These are phyloP conservation scores for Epichloe gansuensis DNA, from an alignment of 2,329 filamentous ascomycete species.

Conservation along the genomic window DNA sequence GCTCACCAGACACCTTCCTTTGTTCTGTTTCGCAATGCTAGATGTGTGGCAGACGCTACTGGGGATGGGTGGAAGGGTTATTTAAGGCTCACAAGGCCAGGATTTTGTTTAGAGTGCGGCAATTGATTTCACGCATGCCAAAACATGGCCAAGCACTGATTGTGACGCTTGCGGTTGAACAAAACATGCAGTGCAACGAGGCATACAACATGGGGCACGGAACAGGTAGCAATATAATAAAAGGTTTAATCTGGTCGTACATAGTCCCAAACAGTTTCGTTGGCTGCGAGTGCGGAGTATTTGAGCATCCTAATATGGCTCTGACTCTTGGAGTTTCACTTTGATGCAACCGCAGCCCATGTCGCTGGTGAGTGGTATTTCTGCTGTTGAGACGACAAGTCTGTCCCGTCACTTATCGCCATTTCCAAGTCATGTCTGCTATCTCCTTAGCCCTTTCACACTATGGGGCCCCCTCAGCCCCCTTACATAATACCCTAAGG, in stretches of 20 bases:
- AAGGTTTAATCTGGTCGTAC: background rate
- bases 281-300: background rate
- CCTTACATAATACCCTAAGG: no score
- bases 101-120: background rate
- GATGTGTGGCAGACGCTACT: no score
- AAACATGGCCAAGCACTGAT: background rate
- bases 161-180: background rate
- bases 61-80: background rate
- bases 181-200: background rate
- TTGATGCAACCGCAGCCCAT: background rate
- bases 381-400: background rate
- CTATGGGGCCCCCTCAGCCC: no score
- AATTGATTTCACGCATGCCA: background rate
- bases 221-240: background rate
- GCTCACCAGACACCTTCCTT: no score
- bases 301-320: background rate
- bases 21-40: no score
- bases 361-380: background rate
- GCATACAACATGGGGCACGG: background rate
- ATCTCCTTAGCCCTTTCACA: no score
- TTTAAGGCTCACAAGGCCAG: background rate
- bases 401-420: no score
- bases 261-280: no score
- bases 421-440: background rate
- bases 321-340: background rate